Conservation (phyloP, 2,329 filamentous ascomycete species). For the Ascochyta lentis region DNA sequence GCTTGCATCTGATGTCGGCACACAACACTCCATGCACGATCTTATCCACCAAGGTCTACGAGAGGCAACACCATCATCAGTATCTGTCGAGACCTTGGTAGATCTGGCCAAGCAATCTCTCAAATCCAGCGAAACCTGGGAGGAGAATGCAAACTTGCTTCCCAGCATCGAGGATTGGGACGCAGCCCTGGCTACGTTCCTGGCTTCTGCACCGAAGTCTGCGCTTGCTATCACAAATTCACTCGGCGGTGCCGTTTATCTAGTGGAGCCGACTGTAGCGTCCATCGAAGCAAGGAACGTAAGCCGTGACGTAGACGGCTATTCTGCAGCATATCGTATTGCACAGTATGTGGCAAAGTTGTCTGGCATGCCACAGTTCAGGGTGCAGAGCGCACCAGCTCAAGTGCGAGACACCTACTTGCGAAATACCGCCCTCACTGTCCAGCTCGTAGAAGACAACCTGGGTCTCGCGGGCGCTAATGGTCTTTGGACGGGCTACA, state of each 20-base stretch:
- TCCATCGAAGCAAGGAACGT: constrained; percentile 38
- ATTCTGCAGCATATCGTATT: constrained; percentile 77
- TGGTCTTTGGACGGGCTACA: constrained; percentile 58
- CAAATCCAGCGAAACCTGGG: constrained; percentile 36
- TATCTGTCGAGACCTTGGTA: constrained; percentile 63
- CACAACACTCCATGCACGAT: constrained; percentile 56
- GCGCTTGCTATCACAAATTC: constrained; percentile 77
- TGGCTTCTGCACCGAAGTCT: constrained; percentile 61
- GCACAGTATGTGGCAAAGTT: constrained; percentile 72
- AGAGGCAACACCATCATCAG: constrained; percentile 50
- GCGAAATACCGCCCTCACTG: constrained; percentile 60
- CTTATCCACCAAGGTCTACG: constrained; percentile 61
- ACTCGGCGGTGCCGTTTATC: constrained; percentile 72
- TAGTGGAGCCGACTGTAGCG: constrained; percentile 56
- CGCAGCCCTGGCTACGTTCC: constrained; percentile 63
- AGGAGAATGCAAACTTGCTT: constrained; percentile 59
- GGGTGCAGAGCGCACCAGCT: constrained; percentile 40
- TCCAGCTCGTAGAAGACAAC: constrained; percentile 66
- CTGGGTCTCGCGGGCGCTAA: constrained; percentile 63
- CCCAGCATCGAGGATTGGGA: constrained; percentile 72
- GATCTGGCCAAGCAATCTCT: constrained; percentile 60
- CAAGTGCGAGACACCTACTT: constrained; percentile 46
- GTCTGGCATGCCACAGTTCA: constrained; percentile 54
- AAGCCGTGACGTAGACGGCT: constrained; percentile 70
- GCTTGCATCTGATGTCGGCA: constrained; percentile 48